Percentiles rank a stretch among this genome's conserved stretches.
Conservation (phyloP, 192 early-diverging fungal species). For the Dissophora ornata region DNA sequence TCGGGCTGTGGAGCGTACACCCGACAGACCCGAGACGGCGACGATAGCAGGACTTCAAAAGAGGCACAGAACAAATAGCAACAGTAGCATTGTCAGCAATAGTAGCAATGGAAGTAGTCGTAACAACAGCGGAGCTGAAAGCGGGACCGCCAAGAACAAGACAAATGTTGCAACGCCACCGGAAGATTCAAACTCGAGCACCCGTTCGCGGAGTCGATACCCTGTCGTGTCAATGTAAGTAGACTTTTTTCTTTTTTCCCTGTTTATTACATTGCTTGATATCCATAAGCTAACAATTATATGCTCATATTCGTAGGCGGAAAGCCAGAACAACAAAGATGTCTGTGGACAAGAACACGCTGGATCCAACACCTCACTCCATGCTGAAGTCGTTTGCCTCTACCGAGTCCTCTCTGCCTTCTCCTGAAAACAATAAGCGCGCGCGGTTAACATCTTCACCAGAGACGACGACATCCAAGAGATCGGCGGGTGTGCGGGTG, state of each 20-base stretch:
- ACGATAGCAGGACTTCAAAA: not conserved
- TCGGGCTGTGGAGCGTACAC: not conserved
- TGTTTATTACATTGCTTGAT: not conserved
- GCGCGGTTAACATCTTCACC: not conserved
- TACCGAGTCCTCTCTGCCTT: not conserved
- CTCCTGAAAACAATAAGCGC: not conserved
- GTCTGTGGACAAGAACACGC: not conserved
- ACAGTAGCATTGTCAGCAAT: too few species aligned
- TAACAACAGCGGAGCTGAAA: not conserved
- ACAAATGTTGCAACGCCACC: not conserved
- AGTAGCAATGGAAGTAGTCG: too few species aligned
- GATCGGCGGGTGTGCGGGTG: not conserved
- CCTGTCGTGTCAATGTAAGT: conserved; percentile 12
- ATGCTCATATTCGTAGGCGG: conserved; percentile 1
- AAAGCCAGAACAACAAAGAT: not conserved
- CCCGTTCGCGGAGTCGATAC: not conserved
- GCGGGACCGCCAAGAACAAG: not conserved
- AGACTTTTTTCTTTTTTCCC: not conserved
- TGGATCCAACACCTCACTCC: conserved; percentile 1
- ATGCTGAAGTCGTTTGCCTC: not conserved
- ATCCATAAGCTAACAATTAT: too few species aligned
- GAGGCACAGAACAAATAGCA: not conserved
- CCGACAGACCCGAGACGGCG: not conserved
- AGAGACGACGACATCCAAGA: not conserved
- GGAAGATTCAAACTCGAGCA: not conserved